Percentiles rank a stretch among this genome's conserved stretches.
Evolutionary conservation across 2,329 filamentous ascomycete genomes (phyloP).

Genomic region (Monilinia fructigena): DNA sequence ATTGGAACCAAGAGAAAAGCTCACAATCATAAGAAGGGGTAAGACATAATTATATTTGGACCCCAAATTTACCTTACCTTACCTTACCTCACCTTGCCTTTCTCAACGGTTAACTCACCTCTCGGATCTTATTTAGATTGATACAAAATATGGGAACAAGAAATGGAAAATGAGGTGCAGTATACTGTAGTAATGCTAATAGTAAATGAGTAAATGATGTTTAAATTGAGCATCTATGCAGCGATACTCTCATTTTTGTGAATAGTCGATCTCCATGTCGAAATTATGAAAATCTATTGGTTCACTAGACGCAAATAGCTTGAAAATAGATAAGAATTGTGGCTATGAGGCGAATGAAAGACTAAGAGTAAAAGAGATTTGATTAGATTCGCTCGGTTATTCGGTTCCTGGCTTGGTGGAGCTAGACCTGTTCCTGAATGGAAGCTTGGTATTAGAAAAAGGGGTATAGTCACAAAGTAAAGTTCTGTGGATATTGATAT

Average conservation of each 20-base stretch:
- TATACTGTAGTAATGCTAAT: neutral
- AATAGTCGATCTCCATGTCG: neutral
- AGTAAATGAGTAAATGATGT: constrained; percentile 9
- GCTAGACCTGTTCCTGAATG: neutral
- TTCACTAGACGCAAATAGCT: constrained; percentile 6
- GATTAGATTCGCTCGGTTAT: constrained; percentile 15
- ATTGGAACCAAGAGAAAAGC: constrained; percentile 13
- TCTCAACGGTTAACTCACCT: neutral
- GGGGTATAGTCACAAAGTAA: neutral
- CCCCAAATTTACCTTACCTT: constrained; percentile 1
- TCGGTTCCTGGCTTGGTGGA: neutral
- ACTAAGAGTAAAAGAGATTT: neutral
- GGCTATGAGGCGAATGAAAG: constrained; percentile 5
- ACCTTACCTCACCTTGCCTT: neutral
- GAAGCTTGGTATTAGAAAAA: constrained; percentile 12
- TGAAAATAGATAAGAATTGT: constrained; percentile 8
- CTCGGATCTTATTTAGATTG: neutral
- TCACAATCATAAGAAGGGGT: constrained; percentile 1
- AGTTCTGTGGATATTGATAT: neutral
- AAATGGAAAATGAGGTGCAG: neutral
- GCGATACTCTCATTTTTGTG: neutral
- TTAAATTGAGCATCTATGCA: constrained; percentile 17
- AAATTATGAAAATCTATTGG: constrained; percentile 4
- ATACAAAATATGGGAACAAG: neutral
- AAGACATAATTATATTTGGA: constrained; percentile 13